Evolutionary conservation across 495 filamentous ascomycete species (phyloP).

Genomic region (Hypoxylon lenormandii): DNA sequence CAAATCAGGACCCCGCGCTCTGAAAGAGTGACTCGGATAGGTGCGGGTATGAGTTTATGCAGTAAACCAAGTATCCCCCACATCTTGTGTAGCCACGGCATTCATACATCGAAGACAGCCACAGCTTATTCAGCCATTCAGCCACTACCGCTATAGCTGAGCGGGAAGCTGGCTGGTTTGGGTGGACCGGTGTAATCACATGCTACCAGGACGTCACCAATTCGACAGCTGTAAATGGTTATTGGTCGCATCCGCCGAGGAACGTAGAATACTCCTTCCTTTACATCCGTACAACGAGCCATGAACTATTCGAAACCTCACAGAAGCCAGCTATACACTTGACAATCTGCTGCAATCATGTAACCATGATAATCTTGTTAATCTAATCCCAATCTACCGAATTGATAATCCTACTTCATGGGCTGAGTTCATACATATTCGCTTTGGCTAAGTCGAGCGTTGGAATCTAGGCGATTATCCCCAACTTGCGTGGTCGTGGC

Average conservation of each 20-base stretch:
- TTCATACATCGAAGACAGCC: neutral
- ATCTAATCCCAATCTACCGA: slow-evolving; percentile 23
- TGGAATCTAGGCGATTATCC: slow-evolving; percentile 11
- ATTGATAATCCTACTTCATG: slow-evolving; percentile 14
- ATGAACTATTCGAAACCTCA: neutral
- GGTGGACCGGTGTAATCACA: slow-evolving; percentile 43
- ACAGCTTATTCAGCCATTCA: neutral
- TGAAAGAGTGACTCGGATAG: slow-evolving; percentile 29
- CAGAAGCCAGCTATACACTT: neutral
- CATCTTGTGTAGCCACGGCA: neutral
- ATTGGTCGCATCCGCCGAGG: slow-evolving; percentile 50
- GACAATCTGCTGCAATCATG: slow-evolving; percentile 33
- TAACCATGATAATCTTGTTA: slow-evolving; percentile 35
- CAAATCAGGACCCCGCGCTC: slow-evolving; percentile 37
- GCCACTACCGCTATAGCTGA: slow-evolving; percentile 16
- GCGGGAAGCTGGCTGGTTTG: neutral
- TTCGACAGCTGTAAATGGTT: slow-evolving; percentile 14
- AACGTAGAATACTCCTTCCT: slow-evolving; percentile 17
- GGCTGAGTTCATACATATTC: slow-evolving; percentile 1
- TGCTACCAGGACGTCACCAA: slow-evolving; percentile 51
- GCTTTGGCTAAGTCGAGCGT: slow-evolving; percentile 26
- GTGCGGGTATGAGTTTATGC: slow-evolving; percentile 31
- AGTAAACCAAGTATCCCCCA: slow-evolving; percentile 29
- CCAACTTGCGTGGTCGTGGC: slow-evolving; percentile 8
- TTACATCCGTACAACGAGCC: slow-evolving; percentile 15